A percentile compares a stretch with the other conserved stretches of the same genome.
Conservation (phyloP, 192 early-diverging fungal species). For the Allomyces macrogynus region DNA sequence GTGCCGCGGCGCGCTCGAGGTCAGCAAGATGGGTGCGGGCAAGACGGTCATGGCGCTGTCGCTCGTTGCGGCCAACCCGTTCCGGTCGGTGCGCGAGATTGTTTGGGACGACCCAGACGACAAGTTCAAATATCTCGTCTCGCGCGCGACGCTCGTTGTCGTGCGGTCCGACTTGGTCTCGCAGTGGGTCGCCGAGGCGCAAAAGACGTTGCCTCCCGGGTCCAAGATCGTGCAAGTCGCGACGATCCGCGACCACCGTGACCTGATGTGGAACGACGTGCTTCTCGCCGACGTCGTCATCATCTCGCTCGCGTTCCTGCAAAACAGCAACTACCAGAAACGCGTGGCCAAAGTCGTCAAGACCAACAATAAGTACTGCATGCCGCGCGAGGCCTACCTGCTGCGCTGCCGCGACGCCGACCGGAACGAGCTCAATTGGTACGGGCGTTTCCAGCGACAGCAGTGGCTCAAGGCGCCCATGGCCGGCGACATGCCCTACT, state of each 20-base stretch:
- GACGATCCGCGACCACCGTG: not conserved
- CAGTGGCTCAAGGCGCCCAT: no score
- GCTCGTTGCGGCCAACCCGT: not conserved
- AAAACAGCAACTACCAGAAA: not conserved
- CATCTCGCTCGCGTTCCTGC: not conserved
- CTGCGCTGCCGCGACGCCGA: no score
- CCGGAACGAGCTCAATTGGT: no score
- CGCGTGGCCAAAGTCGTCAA: not conserved
- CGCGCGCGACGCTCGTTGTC: not conserved
- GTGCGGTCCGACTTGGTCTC: not conserved
- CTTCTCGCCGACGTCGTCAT: not conserved
- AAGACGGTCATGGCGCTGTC: not conserved
- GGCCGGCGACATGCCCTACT: no score
- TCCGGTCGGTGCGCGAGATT: not conserved
- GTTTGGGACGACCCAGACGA: not conserved
- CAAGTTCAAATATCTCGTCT: not conserved
- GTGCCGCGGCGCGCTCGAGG: not conserved
- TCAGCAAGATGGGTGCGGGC: not conserved
- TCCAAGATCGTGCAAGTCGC: not conserved
- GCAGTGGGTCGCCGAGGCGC: not conserved
- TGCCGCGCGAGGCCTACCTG: no score
- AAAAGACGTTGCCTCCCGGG: not conserved
- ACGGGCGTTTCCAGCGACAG: no score
- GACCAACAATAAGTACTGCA: no score
- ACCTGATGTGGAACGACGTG: not conserved